These are phyloP conservation scores for Quercus phellos DNA, from an alignment of 331 rosid genomes.

Conservation along the genomic window DNA sequence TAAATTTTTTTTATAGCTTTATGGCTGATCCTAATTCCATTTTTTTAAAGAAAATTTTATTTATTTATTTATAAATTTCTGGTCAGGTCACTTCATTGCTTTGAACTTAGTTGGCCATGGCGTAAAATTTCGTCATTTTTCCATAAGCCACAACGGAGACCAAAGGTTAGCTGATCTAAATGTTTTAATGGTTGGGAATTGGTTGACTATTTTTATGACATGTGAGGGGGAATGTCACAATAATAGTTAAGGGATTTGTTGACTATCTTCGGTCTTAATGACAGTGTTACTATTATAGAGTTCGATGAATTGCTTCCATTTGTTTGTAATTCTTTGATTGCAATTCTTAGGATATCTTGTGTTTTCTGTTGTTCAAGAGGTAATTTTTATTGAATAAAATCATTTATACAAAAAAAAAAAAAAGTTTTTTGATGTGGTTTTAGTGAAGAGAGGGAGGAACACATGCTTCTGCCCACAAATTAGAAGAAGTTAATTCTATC, in stretches of 20 bases:
- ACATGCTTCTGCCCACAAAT: neutral
- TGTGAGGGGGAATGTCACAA: too few relatives aligned
- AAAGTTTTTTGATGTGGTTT: too few relatives aligned
- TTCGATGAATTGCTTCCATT: too few relatives aligned
- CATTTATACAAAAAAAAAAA: too few relatives aligned
- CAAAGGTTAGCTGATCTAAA: conserved; percentile 51
- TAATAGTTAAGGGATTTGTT: too few relatives aligned
- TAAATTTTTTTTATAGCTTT: neutral
- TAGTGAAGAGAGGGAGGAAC: neutral
- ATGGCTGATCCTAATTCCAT: conserved; percentile 8
- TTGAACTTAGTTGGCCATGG: conserved; percentile 98
- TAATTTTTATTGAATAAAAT: too few relatives aligned
- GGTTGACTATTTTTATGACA: neutral
- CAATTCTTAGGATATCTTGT: too few relatives aligned
- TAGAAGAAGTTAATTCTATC: neutral
- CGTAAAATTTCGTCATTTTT: conserved; percentile 50
- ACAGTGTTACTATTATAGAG: too few relatives aligned
- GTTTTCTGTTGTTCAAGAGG: too few relatives aligned
- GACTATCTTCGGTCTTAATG: too few relatives aligned
- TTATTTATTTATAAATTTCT: neutral
- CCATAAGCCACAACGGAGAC: conserved; percentile 59
- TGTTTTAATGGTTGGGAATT: neutral
- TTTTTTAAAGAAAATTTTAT: too few relatives aligned
- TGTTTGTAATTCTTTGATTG: too few relatives aligned
- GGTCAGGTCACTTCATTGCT: conserved; percentile 80